phyloP scores from a whole-genome alignment of 495 filamentous ascomycete species.

The Aspergillus baeticus region DNA sequence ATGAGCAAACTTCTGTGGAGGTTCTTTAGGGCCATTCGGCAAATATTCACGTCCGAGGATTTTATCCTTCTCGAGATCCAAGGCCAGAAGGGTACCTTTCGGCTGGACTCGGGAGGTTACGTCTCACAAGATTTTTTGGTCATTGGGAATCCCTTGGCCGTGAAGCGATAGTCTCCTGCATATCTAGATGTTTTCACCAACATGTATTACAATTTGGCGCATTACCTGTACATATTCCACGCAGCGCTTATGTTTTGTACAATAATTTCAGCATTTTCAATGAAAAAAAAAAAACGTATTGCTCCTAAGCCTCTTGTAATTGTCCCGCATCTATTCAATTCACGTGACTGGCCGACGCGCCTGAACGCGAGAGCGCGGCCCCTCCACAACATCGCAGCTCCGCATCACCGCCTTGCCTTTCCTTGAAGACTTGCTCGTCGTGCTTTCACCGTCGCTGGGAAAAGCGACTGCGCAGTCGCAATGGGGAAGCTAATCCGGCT shows the following conservation, averaged over 20 bases:
- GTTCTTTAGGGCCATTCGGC: slow-evolving; percentile 38
- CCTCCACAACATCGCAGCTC: slow-evolving; percentile 13
- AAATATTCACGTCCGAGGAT: slow-evolving; percentile 45
- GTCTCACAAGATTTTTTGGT: slow-evolving; percentile 38
- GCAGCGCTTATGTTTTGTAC: background rate
- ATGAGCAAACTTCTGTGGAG: slow-evolving; percentile 34
- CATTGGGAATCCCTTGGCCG: slow-evolving; percentile 31
- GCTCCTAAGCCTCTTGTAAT: background rate
- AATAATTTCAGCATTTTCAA: background rate
- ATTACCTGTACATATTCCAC: background rate
- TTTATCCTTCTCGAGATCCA: slow-evolving; percentile 45
- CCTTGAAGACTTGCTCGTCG: background rate
- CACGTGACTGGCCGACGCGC: slow-evolving; percentile 13
- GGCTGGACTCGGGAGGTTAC: slow-evolving; percentile 41
- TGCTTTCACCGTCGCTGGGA: slow-evolving; percentile 27
- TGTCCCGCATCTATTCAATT: background rate
- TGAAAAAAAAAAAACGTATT: background rate
- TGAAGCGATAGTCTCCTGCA: slow-evolving; percentile 10
- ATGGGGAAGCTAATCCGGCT: slow-evolving; percentile 92
- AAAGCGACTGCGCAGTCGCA: slow-evolving; percentile 35
- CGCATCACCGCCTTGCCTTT: slow-evolving; percentile 13
- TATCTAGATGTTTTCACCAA: background rate
- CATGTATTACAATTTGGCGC: slow-evolving; percentile 12
- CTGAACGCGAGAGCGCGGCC: slow-evolving; percentile 10
- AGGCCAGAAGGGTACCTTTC: slow-evolving; percentile 37